phyloP scores from a whole-genome alignment of 129 eudicot species.

The Flaveria trinervia region DNA sequence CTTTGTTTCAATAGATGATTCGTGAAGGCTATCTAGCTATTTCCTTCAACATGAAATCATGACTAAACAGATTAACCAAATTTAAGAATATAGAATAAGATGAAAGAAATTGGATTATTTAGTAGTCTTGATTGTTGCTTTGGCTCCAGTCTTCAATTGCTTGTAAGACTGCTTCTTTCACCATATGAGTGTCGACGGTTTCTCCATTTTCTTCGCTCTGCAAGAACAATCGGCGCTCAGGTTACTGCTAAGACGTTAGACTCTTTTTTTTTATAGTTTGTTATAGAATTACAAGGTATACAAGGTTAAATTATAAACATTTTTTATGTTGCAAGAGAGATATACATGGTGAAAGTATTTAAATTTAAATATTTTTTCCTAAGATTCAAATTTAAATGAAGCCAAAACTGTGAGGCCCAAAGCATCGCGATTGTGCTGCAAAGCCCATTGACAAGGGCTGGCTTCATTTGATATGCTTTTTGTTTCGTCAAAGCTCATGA shows the following conservation, averaged over 20 bases:
- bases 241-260: too few species aligned
- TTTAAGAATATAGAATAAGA: conserved; percentile 19
- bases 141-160: conserved; percentile 74
- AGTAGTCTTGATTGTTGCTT: conserved; percentile 46
- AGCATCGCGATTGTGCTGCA: neutral
- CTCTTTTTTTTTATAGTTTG: too few species aligned
- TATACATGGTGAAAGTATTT: too few species aligned
- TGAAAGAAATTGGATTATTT: neutral
- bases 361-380: too few species aligned
- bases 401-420: neutral
- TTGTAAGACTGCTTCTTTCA: conserved; percentile 67
- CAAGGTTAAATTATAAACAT: neutral
- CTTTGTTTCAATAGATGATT: conserved; percentile 3
- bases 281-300: neutral
- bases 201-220: conserved; percentile 71
- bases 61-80: conserved; percentile 9
- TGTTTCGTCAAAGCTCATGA: neutral
- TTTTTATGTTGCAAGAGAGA: too few species aligned
- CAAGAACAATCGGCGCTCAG: conserved; percentile 3
- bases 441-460: neutral
- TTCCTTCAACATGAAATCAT: conserved; percentile 29
- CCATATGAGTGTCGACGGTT: conserved; percentile 59
- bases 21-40: conserved; percentile 35
- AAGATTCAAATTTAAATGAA: too few species aligned
- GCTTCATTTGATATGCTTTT: neutral